Evolutionary conservation across 139 green algal genomes (phyloP).

Genomic region (Chlamydomonas schloesseri): DNA sequence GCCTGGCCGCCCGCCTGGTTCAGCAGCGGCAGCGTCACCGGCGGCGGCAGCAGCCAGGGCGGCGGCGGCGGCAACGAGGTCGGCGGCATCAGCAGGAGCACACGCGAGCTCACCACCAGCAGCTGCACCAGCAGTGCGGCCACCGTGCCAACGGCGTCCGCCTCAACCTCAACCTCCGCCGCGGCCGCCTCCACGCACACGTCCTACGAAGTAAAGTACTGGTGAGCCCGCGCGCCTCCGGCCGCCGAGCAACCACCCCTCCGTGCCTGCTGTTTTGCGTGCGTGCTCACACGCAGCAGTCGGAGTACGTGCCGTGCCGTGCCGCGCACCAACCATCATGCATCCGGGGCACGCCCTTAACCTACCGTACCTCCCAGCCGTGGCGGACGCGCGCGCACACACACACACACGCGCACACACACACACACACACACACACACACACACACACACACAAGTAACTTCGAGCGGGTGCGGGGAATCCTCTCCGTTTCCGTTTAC

Average conservation of each 20-base stretch:
- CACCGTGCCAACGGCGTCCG: background rate
- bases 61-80: background rate
- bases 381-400: no score
- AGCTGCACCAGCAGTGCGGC: background rate
- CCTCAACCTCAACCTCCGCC: background rate
- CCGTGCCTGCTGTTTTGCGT: no score
- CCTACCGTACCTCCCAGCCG: no score
- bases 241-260: no score
- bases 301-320: no score
- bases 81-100: background rate
- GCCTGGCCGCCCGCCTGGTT: conserved; percentile 19
- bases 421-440: no score
- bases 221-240: background rate
- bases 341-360: no score
- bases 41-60: background rate
- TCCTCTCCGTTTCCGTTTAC: background rate
- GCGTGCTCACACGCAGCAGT: no score
- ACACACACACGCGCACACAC: no score
- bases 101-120: background rate
- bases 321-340: no score
- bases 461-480: background rate
- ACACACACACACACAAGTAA: no score
- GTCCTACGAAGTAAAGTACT: conserved; percentile 46
- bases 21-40: background rate
- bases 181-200: no score